Conservation (phyloP, 495 filamentous ascomycete species). For the Neurospora cerealis region DNA sequence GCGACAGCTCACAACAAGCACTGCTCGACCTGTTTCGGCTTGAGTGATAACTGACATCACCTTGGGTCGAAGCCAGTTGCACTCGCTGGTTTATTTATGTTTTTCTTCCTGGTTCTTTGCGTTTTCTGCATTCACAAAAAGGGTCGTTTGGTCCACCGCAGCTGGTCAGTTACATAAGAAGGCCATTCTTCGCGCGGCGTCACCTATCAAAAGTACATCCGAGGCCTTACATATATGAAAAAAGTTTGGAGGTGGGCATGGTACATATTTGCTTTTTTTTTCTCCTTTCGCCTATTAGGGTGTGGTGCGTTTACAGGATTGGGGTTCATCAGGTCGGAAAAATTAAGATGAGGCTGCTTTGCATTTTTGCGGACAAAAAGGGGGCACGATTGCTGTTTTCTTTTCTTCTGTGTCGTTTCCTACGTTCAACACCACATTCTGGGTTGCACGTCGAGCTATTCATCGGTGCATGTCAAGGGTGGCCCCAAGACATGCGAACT, state of each 20-base stretch:
- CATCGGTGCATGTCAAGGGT: neutral
- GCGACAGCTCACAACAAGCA: neutral
- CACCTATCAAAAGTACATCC: neutral
- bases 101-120: neutral
- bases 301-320: conserved; percentile 5
- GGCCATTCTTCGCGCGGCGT: neutral
- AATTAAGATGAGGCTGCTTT: conserved; percentile 11
- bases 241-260: conserved; percentile 15
- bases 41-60: neutral
- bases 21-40: neutral
- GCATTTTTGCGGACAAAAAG: conserved; percentile 10
- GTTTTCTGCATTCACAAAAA: conserved; percentile 4
- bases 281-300: neutral
- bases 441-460: neutral
- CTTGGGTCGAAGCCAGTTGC: neutral
- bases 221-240: conserved; percentile 4
- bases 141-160: conserved; percentile 3
- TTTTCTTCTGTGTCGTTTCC: neutral
- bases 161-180: neutral
- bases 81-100: neutral
- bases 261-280: conserved; percentile 20
- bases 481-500: neutral
- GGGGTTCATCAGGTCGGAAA: conserved; percentile 14
- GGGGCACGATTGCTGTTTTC: conserved; percentile 8
- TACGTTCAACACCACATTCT: neutral